A percentile compares a stretch with the other conserved stretches of the same genome.
Conservation (phyloP, 768 basidiomycete genomes). For the Terana coerulea region DNA sequence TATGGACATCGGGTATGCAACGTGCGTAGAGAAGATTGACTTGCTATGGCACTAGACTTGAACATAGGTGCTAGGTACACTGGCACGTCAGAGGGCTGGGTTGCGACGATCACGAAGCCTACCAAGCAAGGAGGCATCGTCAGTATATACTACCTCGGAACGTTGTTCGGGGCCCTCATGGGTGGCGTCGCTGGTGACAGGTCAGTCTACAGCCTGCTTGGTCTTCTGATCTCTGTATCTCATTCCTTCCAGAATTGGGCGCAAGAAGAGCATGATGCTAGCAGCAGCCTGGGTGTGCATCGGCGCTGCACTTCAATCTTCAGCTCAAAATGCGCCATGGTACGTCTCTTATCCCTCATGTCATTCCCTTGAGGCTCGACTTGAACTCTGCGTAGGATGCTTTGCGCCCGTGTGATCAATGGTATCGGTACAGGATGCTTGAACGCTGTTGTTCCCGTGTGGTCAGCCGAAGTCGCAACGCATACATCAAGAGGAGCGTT, state of each 20-base stretch:
- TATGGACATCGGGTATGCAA: constrained; percentile 38
- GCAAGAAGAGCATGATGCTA: constrained; percentile 37
- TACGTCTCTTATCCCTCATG: constrained; percentile 17
- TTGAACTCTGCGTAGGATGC: constrained; percentile 32
- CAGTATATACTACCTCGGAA: constrained; percentile 43
- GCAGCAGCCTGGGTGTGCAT: constrained; percentile 37
- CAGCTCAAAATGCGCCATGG: constrained; percentile 40
- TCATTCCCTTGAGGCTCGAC: neutral
- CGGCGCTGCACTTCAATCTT: constrained; percentile 39
- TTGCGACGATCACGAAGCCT: constrained; percentile 39
- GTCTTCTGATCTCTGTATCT: neutral
- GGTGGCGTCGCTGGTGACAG: constrained; percentile 38
- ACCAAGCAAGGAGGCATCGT: constrained; percentile 44
- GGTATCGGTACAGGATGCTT: constrained; percentile 42
- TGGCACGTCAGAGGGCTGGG: constrained; percentile 38
- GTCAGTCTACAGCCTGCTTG: constrained; percentile 5
- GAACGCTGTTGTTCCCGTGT: constrained; percentile 42
- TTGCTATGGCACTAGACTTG: neutral
- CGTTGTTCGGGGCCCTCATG: constrained; percentile 37
- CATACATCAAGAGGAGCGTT: constrained; percentile 43
- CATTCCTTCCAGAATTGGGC: constrained; percentile 27
- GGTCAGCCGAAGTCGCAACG: constrained; percentile 42
- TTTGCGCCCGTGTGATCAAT: constrained; percentile 40
- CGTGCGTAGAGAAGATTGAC: constrained; percentile 13
- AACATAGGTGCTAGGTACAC: constrained; percentile 25